Percentiles rank a stretch among this genome's conserved stretches.
Conservation (phyloP, 2,329 filamentous ascomycete species). For the Chrysoporthe austroafricana region DNA sequence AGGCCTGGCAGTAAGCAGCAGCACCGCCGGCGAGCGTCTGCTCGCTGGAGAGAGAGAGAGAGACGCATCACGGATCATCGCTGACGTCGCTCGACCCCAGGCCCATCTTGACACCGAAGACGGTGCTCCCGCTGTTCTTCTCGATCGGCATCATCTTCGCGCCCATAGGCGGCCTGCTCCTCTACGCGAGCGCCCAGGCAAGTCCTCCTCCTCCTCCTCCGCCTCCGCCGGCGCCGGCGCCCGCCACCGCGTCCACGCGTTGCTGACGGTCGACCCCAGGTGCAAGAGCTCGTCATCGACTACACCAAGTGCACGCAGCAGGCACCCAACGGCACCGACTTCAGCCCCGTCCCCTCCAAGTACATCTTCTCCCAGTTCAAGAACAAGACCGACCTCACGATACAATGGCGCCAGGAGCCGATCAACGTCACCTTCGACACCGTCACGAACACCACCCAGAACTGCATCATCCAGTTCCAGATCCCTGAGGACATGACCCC, state of each 20-base stretch:
- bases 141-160: conserved; percentile 89
- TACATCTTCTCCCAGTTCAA: conserved; percentile 75
- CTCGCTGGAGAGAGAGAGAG: neutral
- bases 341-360: conserved; percentile 56
- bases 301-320: conserved; percentile 76
- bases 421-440: conserved; percentile 47
- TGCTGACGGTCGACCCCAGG: conserved; percentile 52
- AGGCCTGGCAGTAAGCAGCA: conserved; percentile 91
- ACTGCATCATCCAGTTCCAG: conserved; percentile 78
- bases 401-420: conserved; percentile 48
- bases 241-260: neutral
- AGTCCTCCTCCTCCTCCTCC: conserved; percentile 30
- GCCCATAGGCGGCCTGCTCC: conserved; percentile 82
- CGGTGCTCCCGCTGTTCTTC: conserved; percentile 89
- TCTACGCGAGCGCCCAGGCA: conserved; percentile 85
- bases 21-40: conserved; percentile 36
- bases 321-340: conserved; percentile 50
- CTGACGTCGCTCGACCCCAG: conserved; percentile 47
- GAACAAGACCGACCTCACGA: conserved; percentile 44
- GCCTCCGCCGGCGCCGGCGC: neutral
- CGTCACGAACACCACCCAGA: conserved; percentile 42
- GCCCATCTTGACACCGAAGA: conserved; percentile 94
- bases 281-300: conserved; percentile 88
- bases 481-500: conserved; percentile 79
- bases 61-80: neutral